Evolutionary conservation across 2,329 filamentous ascomycete genomes (phyloP).

Genomic region (Catunica adiposa): DNA sequence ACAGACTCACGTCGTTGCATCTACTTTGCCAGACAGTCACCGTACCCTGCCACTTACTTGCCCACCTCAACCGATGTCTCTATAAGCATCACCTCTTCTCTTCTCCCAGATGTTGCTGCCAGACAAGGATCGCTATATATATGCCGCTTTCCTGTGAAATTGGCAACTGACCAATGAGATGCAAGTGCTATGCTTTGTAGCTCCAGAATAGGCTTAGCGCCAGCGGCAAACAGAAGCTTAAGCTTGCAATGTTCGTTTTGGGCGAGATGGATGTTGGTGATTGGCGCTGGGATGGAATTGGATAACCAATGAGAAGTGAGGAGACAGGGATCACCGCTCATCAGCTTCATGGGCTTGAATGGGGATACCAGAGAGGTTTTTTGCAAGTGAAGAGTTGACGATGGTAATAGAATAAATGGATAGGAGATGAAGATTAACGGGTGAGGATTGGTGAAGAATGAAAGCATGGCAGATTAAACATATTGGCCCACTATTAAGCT

Average conservation of each 20-base stretch:
- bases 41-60: not conserved
- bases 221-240: slow-evolving; percentile 9
- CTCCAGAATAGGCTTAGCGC: slow-evolving; percentile 10
- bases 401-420: not conserved
- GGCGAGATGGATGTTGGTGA: not conserved
- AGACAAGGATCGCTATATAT: not conserved
- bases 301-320: not conserved
- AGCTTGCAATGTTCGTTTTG: slow-evolving; percentile 6
- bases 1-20: not conserved
- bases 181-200: not conserved
- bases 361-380: not conserved
- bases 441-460: no score
- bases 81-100: not conserved
- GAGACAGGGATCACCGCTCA: not conserved
- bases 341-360: not conserved
- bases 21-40: not conserved
- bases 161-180: not conserved
- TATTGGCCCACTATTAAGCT: no score
- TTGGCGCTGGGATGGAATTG: not conserved
- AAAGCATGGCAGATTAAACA: no score
- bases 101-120: not conserved
- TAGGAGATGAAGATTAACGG: not conserved
- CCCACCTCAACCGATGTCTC: not conserved
- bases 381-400: not conserved
- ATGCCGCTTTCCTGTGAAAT: not conserved